A percentile compares a stretch with the other conserved stretches of the same genome.
phyloP scores from a whole-genome alignment of 2,329 filamentous ascomycete genomes.

The Fusarium sp. region DNA sequence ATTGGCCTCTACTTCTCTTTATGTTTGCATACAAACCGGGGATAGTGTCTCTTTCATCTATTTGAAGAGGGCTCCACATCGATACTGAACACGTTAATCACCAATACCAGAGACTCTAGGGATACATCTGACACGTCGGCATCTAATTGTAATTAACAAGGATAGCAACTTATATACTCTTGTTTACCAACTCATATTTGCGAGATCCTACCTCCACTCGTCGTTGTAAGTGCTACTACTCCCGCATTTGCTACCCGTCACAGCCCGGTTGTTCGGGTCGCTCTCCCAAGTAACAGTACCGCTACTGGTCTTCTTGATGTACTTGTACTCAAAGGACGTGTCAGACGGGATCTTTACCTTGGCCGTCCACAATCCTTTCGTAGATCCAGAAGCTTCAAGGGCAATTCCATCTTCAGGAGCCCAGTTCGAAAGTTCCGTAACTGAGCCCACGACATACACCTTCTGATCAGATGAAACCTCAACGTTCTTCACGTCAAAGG shows the following conservation, averaged over 20 bases:
- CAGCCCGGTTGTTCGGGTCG: slow-evolving; percentile 58
- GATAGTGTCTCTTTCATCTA: no score
- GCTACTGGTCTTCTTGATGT: slow-evolving; percentile 65
- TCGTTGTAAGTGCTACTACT: slow-evolving; percentile 19
- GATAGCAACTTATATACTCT: not conserved
- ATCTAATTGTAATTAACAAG: slow-evolving; percentile 4
- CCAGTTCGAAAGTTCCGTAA: slow-evolving; percentile 57
- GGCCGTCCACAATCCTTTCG: slow-evolving; percentile 62
- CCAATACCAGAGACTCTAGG: not conserved
- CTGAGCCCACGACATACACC: slow-evolving; percentile 46
- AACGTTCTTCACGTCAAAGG: slow-evolving; percentile 36
- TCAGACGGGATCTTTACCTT: slow-evolving; percentile 66
- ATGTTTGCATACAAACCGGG: no score
- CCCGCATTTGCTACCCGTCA: slow-evolving; percentile 19
- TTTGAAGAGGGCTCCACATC: not conserved
- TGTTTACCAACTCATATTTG: not conserved
- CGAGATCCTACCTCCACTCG: slow-evolving; percentile 19
- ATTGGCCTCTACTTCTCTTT: no score
- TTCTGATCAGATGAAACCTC: slow-evolving; percentile 31
- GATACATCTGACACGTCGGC: rapidly evolving
- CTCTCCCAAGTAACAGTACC: slow-evolving; percentile 70
- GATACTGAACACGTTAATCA: not conserved
- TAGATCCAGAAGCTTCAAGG: slow-evolving; percentile 65
- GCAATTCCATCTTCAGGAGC: slow-evolving; percentile 59
- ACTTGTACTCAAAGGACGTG: slow-evolving; percentile 71